These are phyloP conservation scores for Calonectria honghensis DNA, from an alignment of 2,329 filamentous ascomycete genomes.

Conservation along the genomic window DNA sequence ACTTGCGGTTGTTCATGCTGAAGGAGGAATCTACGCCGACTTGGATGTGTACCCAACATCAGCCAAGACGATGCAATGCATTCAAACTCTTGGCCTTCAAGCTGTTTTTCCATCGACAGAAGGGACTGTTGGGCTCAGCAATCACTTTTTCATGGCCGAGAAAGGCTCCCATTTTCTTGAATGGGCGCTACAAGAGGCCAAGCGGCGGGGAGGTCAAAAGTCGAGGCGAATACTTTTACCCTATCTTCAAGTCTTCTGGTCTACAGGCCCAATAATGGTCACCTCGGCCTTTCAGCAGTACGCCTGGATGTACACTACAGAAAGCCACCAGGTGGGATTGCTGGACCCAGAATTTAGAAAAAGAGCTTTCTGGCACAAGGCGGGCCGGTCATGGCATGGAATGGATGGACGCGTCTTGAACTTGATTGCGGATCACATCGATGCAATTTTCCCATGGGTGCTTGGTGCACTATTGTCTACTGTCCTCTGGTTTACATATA, in stretches of 20 bases:
- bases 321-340: not conserved
- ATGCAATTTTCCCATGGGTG: not conserved
- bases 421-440: conserved; percentile 1
- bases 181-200: conserved; percentile 3
- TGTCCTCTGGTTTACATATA: not conserved
- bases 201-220: not conserved
- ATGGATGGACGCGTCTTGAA: not conserved
- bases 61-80: not conserved
- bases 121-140: not conserved
- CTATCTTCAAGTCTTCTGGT: conserved; percentile 11
- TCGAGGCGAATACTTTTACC: conserved; percentile 3
- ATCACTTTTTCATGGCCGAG: conserved; percentile 7
- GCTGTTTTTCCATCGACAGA: not conserved
- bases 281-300: not conserved
- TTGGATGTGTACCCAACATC: conserved; percentile 2
- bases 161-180: not conserved
- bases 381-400: not conserved
- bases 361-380: not conserved
- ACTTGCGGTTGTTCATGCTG: not conserved
- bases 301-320: conserved; percentile 8
- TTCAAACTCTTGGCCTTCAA: conserved; percentile 1
- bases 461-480: not conserved
- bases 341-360: not conserved
- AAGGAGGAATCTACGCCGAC: conserved; percentile 5
- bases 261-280: conserved; percentile 3